Conservation (phyloP, 2,329 filamentous ascomycete species). For the Trichophyton schoenleinii region DNA sequence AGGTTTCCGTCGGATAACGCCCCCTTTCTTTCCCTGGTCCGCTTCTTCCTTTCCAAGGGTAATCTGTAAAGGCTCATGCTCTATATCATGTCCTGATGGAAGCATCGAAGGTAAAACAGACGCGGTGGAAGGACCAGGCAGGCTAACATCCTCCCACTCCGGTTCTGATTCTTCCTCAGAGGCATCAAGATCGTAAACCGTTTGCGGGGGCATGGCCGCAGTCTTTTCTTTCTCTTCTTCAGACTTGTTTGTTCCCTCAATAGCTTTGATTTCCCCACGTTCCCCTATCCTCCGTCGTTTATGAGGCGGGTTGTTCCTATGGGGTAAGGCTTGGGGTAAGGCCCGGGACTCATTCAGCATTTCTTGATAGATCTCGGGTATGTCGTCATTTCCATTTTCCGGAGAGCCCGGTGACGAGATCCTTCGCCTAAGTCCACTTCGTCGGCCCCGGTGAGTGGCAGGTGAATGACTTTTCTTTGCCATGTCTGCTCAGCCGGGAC, state of each 20-base stretch:
- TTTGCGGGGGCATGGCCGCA: conserved; percentile 18
- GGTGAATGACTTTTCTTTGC: neutral
- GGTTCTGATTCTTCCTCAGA: conserved; percentile 31
- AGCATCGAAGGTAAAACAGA: conserved; percentile 15
- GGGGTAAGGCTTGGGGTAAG: neutral
- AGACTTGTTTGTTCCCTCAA: neutral
- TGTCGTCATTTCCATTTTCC: conserved; percentile 2
- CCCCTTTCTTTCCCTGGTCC: conserved; percentile 17
- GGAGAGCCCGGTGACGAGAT: neutral
- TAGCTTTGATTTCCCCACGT: conserved; percentile 3
- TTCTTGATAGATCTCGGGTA: conserved; percentile 9
- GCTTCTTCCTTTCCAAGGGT: conserved; percentile 24
- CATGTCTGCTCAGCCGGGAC: neutral
- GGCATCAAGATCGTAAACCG: conserved; percentile 42
- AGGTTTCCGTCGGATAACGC: conserved; percentile 36
- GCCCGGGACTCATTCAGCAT: conserved; percentile 10
- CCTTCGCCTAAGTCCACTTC: neutral
- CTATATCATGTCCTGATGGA: neutral
- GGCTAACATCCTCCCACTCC: conserved; percentile 51
- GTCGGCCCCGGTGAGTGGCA: neutral
- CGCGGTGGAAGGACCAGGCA: conserved; percentile 21
- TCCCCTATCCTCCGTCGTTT: conserved; percentile 16
- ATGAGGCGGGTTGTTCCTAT: conserved; percentile 5
- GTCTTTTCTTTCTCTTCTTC: conserved; percentile 3
- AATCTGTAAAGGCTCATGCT: conserved; percentile 24